These are phyloP conservation scores for Phytopythium kandeliae DNA, from an alignment of 352 stramenopile species.

Conservation along the genomic window DNA sequence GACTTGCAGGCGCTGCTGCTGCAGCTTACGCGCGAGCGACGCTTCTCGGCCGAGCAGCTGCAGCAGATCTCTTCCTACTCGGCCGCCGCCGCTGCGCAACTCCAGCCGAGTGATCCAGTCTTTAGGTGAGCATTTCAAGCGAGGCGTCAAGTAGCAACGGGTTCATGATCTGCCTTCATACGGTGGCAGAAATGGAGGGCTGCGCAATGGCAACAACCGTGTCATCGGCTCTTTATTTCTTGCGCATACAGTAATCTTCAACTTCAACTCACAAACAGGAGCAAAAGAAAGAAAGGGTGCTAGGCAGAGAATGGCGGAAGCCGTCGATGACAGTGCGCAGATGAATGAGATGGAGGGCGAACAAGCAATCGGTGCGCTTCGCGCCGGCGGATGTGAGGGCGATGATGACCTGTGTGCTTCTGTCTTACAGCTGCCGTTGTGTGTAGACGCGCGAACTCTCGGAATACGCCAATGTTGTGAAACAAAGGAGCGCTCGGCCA, in stretches of 20 bases:
- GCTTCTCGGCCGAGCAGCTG: constrained; percentile 42
- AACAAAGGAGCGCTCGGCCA: too few species aligned
- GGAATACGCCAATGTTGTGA: too few species aligned
- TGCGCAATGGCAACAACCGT: too few species aligned
- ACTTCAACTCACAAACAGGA: constrained; percentile 4
- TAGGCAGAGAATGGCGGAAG: background rate
- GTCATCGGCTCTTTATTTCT: constrained; percentile 1
- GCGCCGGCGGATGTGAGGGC: too few species aligned
- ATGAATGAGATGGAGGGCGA: background rate
- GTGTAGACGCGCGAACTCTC: too few species aligned
- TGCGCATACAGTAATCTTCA: background rate
- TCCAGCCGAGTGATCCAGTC: constrained; percentile 3
- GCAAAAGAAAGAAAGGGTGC: background rate
- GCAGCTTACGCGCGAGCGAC: constrained; percentile 37
- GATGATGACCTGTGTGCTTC: too few species aligned
- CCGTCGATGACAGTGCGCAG: background rate
- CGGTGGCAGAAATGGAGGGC: too few species aligned
- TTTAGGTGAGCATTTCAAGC: background rate
- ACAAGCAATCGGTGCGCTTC: background rate
- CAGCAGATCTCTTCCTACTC: constrained; percentile 59
- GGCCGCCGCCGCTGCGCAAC: constrained; percentile 8
- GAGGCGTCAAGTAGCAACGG: background rate
- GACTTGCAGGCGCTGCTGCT: constrained; percentile 49
- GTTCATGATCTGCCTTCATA: too few species aligned
- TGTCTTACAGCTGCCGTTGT: too few species aligned